A percentile compares a stretch with the other conserved stretches of the same genome.
phyloP scores from a whole-genome alignment of 257 asterid genomes.

The Solanum dulcamara region DNA sequence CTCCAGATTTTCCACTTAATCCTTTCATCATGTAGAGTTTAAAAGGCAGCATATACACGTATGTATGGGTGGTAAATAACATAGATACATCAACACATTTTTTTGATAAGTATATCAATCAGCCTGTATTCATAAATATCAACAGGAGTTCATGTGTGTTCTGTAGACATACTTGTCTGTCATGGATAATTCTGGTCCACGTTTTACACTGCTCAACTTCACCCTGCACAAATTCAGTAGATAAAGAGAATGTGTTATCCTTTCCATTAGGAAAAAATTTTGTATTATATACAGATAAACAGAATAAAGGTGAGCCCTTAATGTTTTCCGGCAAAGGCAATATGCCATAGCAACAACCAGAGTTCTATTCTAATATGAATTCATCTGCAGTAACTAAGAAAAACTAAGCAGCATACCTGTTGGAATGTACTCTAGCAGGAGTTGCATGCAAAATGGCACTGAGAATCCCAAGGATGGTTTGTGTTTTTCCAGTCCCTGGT shows the following conservation, averaged over 20 bases:
- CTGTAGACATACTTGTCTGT: conserved; percentile 53
- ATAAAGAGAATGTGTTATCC: not conserved
- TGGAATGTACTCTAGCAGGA: conserved; percentile 78
- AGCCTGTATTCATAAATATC: not conserved
- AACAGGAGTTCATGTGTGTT: not conserved
- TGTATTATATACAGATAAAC: not conserved
- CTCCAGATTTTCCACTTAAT: not conserved
- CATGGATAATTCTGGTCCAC: conserved; percentile 53
- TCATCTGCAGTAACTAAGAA: not conserved
- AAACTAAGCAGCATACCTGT: conserved; percentile 31
- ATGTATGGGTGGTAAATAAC: not conserved
- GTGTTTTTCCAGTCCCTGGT: conserved; percentile 99
- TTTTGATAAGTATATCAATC: not conserved
- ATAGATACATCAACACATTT: not conserved
- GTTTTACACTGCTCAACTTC: conserved; percentile 27
- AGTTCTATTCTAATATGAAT: not conserved
- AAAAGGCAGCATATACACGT: not conserved
- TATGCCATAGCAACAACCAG: not conserved
- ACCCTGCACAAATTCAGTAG: conserved; percentile 40
- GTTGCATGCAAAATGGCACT: conserved; percentile 96
- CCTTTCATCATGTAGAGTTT: not conserved
- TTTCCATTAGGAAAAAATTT: not conserved
- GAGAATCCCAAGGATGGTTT: conserved; percentile 91
- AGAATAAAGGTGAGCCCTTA: not conserved
- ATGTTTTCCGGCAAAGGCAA: not conserved